Evolutionary conservation across 306 rosid species (phyloP), one percentile per base, ranked within the genome.

Genomic region (Castanospermum australe): DNA sequence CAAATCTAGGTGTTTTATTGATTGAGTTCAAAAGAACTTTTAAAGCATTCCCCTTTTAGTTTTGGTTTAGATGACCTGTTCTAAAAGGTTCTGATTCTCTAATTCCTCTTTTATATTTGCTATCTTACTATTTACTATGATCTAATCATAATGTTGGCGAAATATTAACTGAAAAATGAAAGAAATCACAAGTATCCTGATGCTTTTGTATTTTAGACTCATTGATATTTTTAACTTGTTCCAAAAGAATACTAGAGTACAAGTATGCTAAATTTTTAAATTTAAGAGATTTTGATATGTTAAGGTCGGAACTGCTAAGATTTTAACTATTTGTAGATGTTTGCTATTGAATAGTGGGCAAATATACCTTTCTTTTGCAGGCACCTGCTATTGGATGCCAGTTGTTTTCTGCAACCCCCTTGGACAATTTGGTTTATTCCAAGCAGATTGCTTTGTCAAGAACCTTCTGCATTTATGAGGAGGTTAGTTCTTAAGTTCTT

Each of bases 391-490:
- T 94, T 84, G 97, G 97, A 79, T 66, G 83, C 81, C 97, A 92
- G 73, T 94, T 97, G 97, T 91, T 89, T 89, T 89, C 91, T 71
- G 85, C 87, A 5, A 62, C 79, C 32, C 78, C 84, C 6, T 77
- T 92, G 85, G 90, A 92, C 59, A 63, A 71, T 65, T 75, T 69
- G 66, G 83, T 83, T 74, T 94, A 86, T 80, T 73, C 89, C 25
- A 64, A 30, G 28, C 91, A 94, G 74, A 89, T 94, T 87, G 90
- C 97, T 75, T 69, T 83, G 75, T 83, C 98, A 64, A 88, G 98
- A 89, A 92, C 97, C 61, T 94, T 94, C 85, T 94, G 98, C 81
- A 75, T 91, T 68, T 86, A 89, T 22, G 97, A 94, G 86, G 97
- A 94, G 93, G 97, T 94, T 50, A 60, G 87, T 81, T 71, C 60